Evolutionary conservation across 805 yeast genomes (phyloP).

Genomic region (Monosporozyma siamensis): DNA sequence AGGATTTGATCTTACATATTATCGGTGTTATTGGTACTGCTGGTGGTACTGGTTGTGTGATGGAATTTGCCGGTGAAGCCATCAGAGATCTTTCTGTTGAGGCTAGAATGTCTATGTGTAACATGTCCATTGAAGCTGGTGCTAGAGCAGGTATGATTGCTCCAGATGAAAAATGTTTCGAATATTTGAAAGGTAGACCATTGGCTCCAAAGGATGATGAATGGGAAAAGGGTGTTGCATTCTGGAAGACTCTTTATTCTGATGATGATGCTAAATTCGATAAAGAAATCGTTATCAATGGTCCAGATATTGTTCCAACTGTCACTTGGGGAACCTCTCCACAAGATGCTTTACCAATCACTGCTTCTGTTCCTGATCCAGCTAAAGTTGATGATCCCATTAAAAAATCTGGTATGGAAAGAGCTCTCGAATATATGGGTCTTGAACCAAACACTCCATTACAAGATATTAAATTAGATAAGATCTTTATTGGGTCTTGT

Average conservation of each 20-base stretch:
- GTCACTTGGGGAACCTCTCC: conserved; percentile 99
- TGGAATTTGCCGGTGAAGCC: conserved; percentile 95
- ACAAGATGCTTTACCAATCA: conserved; percentile 94
- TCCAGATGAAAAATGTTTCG: conserved; percentile 84
- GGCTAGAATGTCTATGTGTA: conserved; percentile 98
- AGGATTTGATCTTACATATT: conserved; percentile 88
- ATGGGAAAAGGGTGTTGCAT: conserved; percentile 88
- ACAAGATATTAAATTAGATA: conserved; percentile 68
- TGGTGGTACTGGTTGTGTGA: conserved; percentile 96
- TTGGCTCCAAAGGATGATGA: conserved; percentile 88
- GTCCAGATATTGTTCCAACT: conserved; percentile 84
- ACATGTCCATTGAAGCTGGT: conserved; percentile 98
- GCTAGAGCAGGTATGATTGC: conserved; percentile 99
- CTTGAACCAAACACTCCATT: conserved; percentile 74
- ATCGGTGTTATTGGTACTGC: conserved; percentile 98
- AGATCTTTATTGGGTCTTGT: conserved; percentile 96
- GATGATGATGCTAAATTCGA: conserved; percentile 91
- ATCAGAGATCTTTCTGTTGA: conserved; percentile 87
- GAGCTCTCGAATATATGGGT: conserved; percentile 91
- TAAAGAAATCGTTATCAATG: conserved; percentile 68
- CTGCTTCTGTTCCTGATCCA: conserved; percentile 88
- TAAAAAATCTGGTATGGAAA: conserved; percentile 73
- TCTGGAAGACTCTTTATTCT: conserved; percentile 82
- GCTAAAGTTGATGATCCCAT: conserved; percentile 59
- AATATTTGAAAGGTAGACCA: conserved; percentile 87